phyloP scores from a whole-genome alignment of 805 yeast species.

The Wickerhamomyces subpelliculosus region DNA sequence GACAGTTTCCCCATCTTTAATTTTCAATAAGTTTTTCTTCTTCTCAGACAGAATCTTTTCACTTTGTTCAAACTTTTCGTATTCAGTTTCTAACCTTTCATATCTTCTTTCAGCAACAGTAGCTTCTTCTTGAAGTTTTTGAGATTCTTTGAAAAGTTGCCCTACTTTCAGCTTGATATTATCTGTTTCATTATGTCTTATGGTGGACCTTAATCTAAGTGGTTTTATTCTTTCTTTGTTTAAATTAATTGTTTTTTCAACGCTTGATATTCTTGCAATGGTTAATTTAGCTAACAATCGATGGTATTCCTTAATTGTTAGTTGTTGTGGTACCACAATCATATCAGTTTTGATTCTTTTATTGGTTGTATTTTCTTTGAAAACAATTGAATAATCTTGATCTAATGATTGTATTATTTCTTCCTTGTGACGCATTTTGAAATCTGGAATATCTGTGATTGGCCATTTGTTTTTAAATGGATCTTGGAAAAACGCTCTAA shows the following conservation, averaged over 20 bases:
- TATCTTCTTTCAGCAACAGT: conserved; percentile 11
- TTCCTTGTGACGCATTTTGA: conserved; percentile 8
- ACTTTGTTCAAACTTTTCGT: conserved; percentile 9
- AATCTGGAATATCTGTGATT: conserved; percentile 8
- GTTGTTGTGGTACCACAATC: conserved; percentile 10
- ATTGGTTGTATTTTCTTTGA: conserved; percentile 8
- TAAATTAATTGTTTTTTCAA: conserved; percentile 19
- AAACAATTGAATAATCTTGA: conserved; percentile 9
- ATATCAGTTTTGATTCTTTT: conserved; percentile 10
- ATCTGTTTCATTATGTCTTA: conserved; percentile 34
- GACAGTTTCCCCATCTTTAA: conserved; percentile 17
- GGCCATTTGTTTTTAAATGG: conserved; percentile 6
- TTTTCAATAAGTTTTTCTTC: conserved; percentile 1
- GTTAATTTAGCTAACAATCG: conserved; percentile 29
- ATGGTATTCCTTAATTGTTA: conserved; percentile 29
- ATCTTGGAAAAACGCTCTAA: conserved; percentile 7
- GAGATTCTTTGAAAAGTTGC: conserved; percentile 26
- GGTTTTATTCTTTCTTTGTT: conserved; percentile 17
- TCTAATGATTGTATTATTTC: conserved; percentile 15
- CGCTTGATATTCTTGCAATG: conserved; percentile 24
- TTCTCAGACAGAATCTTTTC: conserved; percentile 4
- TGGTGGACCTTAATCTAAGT: conserved; percentile 31
- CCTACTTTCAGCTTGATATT: conserved; percentile 33
- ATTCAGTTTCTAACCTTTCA: conserved; percentile 16
- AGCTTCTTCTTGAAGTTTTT: conserved; percentile 13